phyloP scores from a whole-genome alignment of 306 rosid genomes.

The Datisca glomerata region DNA sequence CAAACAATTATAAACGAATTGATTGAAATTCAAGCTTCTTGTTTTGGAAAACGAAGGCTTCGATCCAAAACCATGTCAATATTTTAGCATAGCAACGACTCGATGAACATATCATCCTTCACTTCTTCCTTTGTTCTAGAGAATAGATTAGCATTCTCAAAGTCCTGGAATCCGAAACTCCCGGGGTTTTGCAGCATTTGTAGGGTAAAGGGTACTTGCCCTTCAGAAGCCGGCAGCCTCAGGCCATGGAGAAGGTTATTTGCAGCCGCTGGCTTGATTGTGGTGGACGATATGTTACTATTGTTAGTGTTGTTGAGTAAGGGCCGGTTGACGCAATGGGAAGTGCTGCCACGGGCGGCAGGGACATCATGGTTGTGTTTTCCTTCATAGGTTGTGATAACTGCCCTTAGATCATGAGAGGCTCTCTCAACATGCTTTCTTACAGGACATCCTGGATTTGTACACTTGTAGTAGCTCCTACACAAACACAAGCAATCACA shows the following conservation, averaged over 20 bases:
- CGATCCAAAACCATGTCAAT: background rate
- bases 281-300: no score
- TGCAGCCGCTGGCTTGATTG: slow-evolving; percentile 31
- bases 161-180: slow-evolving; percentile 32
- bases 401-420: slow-evolving; percentile 63
- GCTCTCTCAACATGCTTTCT: slow-evolving; percentile 81
- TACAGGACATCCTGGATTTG: slow-evolving; percentile 50
- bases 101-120: slow-evolving; percentile 45
- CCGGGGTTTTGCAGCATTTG: slow-evolving; percentile 38
- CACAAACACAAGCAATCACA: background rate
- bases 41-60: background rate
- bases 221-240: slow-evolving; percentile 26
- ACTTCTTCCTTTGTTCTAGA: slow-evolving; percentile 57
- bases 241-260: slow-evolving; percentile 16
- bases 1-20: background rate
- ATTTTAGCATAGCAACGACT: slow-evolving; percentile 43
- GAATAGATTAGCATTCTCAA: slow-evolving; percentile 27
- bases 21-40: background rate
- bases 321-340: slow-evolving; percentile 30
- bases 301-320: slow-evolving; percentile 14
- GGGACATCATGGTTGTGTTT: slow-evolving; percentile 90
- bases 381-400: slow-evolving; percentile 86
- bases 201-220: slow-evolving; percentile 26
- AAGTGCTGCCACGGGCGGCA: slow-evolving; percentile 60
- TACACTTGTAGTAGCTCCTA: slow-evolving; percentile 65